These are phyloP conservation scores for Penicillium waksmanii DNA, from an alignment of 495 filamentous ascomycete genomes.

Conservation along the genomic window DNA sequence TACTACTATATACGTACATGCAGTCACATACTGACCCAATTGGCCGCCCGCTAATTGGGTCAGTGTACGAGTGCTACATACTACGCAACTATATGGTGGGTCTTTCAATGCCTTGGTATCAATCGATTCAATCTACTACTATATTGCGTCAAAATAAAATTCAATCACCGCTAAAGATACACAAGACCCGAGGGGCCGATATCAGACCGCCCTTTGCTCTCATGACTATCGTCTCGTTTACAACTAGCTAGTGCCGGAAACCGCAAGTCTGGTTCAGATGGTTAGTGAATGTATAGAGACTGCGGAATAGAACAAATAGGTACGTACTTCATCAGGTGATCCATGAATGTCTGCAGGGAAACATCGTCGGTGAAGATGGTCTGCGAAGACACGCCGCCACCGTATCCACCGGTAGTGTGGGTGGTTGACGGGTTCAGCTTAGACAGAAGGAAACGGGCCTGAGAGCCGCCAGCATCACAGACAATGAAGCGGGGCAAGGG, in stretches of 20 bases:
- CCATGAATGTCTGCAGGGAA: constrained; percentile 98
- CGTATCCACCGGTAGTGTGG: constrained; percentile 91
- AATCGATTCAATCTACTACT: constrained; percentile 46
- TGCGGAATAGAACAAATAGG: neutral
- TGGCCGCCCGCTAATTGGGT: too few relatives aligned
- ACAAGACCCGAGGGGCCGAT: constrained; percentile 45
- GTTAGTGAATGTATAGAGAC: constrained; percentile 35
- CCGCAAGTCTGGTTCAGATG: constrained; percentile 54
- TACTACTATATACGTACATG: too few relatives aligned
- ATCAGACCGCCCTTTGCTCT: constrained; percentile 44
- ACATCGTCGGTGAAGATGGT: constrained; percentile 99
- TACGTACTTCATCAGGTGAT: constrained; percentile 97
- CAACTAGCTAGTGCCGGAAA: constrained; percentile 63
- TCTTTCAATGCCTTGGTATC: constrained; percentile 24
- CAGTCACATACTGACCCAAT: too few relatives aligned
- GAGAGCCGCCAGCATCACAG: constrained; percentile 96
- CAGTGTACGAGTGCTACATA: too few relatives aligned
- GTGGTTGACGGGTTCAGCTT: constrained; percentile 99
- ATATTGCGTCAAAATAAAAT: constrained; percentile 36
- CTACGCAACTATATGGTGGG: neutral
- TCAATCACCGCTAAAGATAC: constrained; percentile 55
- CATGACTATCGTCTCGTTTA: constrained; percentile 37
- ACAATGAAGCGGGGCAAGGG: constrained; percentile 98
- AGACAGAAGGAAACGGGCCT: constrained; percentile 94
- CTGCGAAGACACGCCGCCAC: constrained; percentile 88